Percentiles rank a stretch among this genome's conserved stretches.
phyloP scores from a whole-genome alignment of 2,329 filamentous ascomycete species.

The Penicillium sp. region DNA sequence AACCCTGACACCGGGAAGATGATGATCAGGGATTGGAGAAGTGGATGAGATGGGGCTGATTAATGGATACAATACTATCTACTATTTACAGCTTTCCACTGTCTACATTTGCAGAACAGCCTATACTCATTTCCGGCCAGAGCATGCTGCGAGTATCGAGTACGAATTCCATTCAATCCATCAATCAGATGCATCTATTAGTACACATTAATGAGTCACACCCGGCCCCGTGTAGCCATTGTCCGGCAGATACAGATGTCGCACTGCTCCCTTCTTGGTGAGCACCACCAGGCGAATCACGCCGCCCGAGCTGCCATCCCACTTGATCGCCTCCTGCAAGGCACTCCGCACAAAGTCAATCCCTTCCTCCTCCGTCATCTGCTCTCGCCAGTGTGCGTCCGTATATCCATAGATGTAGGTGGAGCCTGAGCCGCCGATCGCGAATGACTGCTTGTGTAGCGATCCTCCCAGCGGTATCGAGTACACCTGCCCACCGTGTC shows the following conservation, averaged over 20 bases:
- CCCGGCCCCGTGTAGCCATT: constrained; percentile 80
- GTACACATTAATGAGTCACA: constrained; percentile 44
- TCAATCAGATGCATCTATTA: not conserved
- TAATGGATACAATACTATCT: no score
- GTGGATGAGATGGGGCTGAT: no score
- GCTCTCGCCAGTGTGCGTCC: constrained; percentile 92
- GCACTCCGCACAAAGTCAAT: constrained; percentile 91
- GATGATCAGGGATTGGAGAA: no score
- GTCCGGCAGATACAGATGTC: constrained; percentile 95
- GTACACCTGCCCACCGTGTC: constrained; percentile 96
- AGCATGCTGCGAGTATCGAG: no score
- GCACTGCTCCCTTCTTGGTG: constrained; percentile 83
- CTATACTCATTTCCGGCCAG: no score
- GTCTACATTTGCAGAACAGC: no score
- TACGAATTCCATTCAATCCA: no score
- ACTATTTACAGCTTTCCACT: no score
- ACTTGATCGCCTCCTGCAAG: constrained; percentile 94
- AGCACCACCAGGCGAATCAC: constrained; percentile 98
- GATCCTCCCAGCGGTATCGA: constrained; percentile 95
- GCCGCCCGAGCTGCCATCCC: constrained; percentile 97
- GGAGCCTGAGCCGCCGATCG: constrained; percentile 94
- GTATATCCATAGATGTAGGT: constrained; percentile 99
- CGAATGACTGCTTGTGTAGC: constrained; percentile 94
- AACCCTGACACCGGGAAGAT: no score
- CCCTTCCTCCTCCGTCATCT: constrained; percentile 90